Base-by-base conservation (phyloP, 768 basidiomycete species). In the Naganishia onofrii region DNA sequence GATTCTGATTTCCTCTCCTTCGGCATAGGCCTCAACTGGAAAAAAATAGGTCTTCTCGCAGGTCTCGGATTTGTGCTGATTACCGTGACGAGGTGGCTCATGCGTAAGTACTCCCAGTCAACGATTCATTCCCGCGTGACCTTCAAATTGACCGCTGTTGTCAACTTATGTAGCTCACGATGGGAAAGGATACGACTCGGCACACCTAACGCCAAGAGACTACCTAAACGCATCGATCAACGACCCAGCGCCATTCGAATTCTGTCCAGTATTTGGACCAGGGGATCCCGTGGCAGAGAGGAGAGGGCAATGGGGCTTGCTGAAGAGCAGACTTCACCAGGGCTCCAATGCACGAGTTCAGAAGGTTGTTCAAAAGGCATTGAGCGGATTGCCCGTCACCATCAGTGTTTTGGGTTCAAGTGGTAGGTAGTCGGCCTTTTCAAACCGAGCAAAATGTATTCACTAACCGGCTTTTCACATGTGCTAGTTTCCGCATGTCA, bases 371-470 rank as follows among this genome's bases (percentile, higher is more conserved):
- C 88, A 89, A 77, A 88, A 89, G 80, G 93, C 92, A 0, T 83
- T 96, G 73, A 84, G 88, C 6, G 93, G 92, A 9, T 87, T 88
- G 68, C 91, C 92, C 2, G 86, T 96, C 17, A 94, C 92, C 9
- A 92, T 96, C 75, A 91, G 90, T 79, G 86, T 96, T 42, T 76
- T 96, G 23, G 93, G 93, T 48, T 92, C 93, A 69, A 94, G 92
- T 72, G 84, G 93, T 94, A 76, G 78, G 87, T 80, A n/a, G n/a
- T n/a, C n/a, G n/a, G n/a, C n/a, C n/a, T n/a, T n/a, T n/a, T n/a
- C n/a, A n/a, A n/a, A n/a, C n/a, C n/a, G n/a, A n/a, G n/a, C n/a
- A n/a, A n/a, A n/a, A n/a, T n/a, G n/a, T n/a, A n/a, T n/a, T n/a
- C n/a, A n/a, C n/a, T n/a, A n/a, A n/a, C n/a, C n/a, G n/a, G n/a